phyloP scores from a whole-genome alignment of 495 filamentous ascomycete species.

The Hypoxylon lienhwacheense region DNA sequence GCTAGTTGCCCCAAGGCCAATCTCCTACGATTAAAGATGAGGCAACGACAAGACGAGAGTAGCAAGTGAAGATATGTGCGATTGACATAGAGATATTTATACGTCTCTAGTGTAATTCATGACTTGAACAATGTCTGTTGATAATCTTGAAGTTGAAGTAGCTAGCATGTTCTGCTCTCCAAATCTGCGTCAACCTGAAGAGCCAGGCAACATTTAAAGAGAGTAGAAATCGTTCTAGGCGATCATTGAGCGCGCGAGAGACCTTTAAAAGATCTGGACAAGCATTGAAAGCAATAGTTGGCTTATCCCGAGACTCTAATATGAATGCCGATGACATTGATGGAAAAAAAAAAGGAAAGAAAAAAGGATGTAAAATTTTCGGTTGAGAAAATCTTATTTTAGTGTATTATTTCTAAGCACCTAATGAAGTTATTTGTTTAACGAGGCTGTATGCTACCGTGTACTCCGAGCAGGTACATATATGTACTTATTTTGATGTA shows the following conservation, averaged over 20 bases:
- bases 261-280: conserved; percentile 81
- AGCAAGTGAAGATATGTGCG: conserved; percentile 16
- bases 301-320: conserved; percentile 99
- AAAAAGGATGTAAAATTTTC: conserved; percentile 33
- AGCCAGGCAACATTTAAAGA: conserved; percentile 66
- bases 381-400: conserved; percentile 20
- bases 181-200: conserved; percentile 50
- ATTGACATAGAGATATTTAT: conserved; percentile 4
- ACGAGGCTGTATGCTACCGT: conserved; percentile 7
- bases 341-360: conserved; percentile 57
- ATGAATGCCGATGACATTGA: conserved; percentile 90
- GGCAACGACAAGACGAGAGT: conserved; percentile 62
- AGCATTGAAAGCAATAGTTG: conserved; percentile 68
- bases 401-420: conserved; percentile 15
- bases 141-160: too few relatives aligned
- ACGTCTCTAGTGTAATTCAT: neutral
- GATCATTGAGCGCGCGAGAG: conserved; percentile 99
- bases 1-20: conserved; percentile 84
- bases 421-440: conserved; percentile 11
- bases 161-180: conserved; percentile 53
- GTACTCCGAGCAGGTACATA: too few relatives aligned
- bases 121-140: neutral
- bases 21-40: conserved; percentile 82
- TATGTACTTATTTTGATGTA: too few relatives aligned
- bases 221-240: conserved; percentile 78